phyloP scores from a whole-genome alignment of 371 early-diverging fungal genomes.

The Mucor saturninus region DNA sequence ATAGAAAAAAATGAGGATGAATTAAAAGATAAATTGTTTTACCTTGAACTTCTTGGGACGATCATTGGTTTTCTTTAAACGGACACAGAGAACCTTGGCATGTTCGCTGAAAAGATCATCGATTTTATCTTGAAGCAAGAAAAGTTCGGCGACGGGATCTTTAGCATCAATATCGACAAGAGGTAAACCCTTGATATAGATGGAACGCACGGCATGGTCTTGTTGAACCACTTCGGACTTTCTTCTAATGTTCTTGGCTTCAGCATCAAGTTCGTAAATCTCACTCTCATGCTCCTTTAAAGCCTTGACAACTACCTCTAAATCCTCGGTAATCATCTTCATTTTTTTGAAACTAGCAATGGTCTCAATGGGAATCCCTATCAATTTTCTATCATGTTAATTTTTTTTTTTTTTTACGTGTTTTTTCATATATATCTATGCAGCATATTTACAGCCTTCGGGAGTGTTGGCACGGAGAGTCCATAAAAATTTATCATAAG shows the following conservation, averaged over 20 bases:
- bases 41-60: conserved; percentile 52
- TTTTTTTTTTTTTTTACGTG: neutral
- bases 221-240: conserved; percentile 52
- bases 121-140: conserved; percentile 61
- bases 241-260: conserved; percentile 63
- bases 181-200: conserved; percentile 72
- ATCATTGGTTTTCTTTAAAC: conserved; percentile 64
- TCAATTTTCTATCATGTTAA: neutral
- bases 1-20: neutral
- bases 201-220: conserved; percentile 54
- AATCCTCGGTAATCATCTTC: conserved; percentile 61
- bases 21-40: neutral
- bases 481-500: conserved; percentile 72
- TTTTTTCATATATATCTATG: neutral
- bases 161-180: conserved; percentile 37
- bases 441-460: conserved; percentile 61
- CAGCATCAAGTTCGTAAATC: conserved; percentile 64
- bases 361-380: conserved; percentile 59
- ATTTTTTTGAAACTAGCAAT: conserved; percentile 76
- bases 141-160: conserved; percentile 40
- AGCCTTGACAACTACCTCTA: conserved; percentile 58
- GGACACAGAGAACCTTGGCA: conserved; percentile 61
- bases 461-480: conserved; percentile 54
- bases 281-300: conserved; percentile 56
- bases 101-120: conserved; percentile 58